Evolutionary conservation across 2,329 filamentous ascomycete genomes (phyloP).

Genomic region (Reticulascus tulasneorum): DNA sequence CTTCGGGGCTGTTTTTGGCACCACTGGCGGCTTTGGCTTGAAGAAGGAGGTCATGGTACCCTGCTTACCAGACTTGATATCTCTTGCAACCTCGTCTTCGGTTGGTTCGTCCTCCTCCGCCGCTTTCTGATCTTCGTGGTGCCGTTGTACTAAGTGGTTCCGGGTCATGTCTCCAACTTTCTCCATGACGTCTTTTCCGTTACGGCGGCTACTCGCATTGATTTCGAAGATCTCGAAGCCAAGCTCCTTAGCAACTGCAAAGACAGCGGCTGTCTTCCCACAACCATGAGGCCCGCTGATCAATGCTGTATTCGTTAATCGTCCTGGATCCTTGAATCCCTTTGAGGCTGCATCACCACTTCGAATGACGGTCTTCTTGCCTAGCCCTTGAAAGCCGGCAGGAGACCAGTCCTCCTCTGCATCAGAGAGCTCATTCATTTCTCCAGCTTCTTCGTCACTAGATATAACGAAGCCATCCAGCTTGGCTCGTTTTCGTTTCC

Average conservation of each 20-base stretch:
- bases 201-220: slow-evolving; percentile 76
- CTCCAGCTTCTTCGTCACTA: slow-evolving; percentile 69
- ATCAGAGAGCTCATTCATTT: slow-evolving; percentile 66
- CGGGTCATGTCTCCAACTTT: slow-evolving; percentile 94
- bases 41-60: slow-evolving; percentile 81
- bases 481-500: slow-evolving; percentile 68
- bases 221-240: slow-evolving; percentile 95
- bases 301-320: slow-evolving; percentile 72
- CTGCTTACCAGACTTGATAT: slow-evolving; percentile 66
- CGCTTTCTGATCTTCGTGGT: slow-evolving; percentile 28
- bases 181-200: slow-evolving; percentile 85
- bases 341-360: slow-evolving; percentile 31
- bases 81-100: slow-evolving; percentile 48
- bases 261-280: slow-evolving; percentile 89
- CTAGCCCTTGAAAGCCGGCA: slow-evolving; percentile 36
- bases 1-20: slow-evolving; percentile 17
- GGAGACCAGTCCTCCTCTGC: slow-evolving; percentile 38
- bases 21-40: slow-evolving; percentile 45
- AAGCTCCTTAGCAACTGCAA: slow-evolving; percentile 87
- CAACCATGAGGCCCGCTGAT: slow-evolving; percentile 86
- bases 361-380: slow-evolving; percentile 53
- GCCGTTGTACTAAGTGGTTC: slow-evolving; percentile 76
- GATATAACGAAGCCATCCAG: slow-evolving; percentile 77
- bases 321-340: slow-evolving; percentile 38
- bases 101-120: slow-evolving; percentile 25